Evolutionary conservation across 1,284 basidiomycete species (phyloP), one percentile per base, ranked within the genome.

Genomic region (Rhizopogon parksii): DNA sequence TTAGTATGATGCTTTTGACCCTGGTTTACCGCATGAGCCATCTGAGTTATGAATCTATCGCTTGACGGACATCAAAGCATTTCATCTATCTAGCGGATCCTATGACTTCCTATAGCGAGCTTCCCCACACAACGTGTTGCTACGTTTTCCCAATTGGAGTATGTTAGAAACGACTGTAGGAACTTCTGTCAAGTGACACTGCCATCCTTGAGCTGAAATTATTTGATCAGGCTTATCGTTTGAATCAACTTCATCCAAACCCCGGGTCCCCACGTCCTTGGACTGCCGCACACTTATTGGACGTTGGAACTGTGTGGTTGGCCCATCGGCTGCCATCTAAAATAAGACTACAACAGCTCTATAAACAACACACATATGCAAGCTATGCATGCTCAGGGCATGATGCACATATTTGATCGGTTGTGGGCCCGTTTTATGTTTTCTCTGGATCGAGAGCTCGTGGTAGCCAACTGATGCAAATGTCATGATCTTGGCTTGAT

Each of bases 371-470:
- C 11, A 14, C 15, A 9, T 30, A 24, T 40, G n/a, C n/a, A 24
- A 9, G n/a, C 9, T 25, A 27, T 40, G 24, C 40, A 43, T 43
- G 40, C 7, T 43, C 9, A 14, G 40, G 14, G 40, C 30, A 34
- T 43, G 42, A 34, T 43, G 27, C 17, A 32, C 15, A 32, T 25
- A 43, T 43, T 45, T 30, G 42, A 45, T 45, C 40, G 40, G 30
- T 43, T 30, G 32, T 45, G 42, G 42, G 30, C n/a, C n/a, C n/a
- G n/a, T 45, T 34, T 43, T 34, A 34, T 45, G 21, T 32, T 30
- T 45, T 21, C 30, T 45, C 42, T 45, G 30, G 40, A 24, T 24
- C 21, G 21, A 24, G 21, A 24, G 21, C 21, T 24, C 21, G 17
- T 27, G 40, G 40, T 17, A 43, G 17, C 3, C 27, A 42, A 30